These are phyloP conservation scores for Chimonanthus salicifolius DNA, from an alignment of 164 flowering plant species.

Conservation along the genomic window DNA sequence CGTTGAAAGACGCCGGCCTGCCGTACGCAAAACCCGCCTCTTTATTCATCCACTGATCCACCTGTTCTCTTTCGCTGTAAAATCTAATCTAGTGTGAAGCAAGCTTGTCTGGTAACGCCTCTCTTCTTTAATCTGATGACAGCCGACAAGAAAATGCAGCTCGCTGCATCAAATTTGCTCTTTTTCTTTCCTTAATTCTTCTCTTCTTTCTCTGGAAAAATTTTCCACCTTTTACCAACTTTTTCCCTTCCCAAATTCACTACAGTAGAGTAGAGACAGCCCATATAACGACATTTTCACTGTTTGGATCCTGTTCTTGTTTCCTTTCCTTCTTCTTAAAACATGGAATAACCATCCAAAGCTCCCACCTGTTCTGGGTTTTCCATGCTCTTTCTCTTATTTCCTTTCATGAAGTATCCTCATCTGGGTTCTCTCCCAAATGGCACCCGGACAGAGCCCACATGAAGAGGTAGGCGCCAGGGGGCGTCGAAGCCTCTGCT, in stretches of 20 bases:
- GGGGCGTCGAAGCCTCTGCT: constrained; percentile 13
- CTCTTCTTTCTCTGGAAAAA: neutral
- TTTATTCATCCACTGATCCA: too few relatives aligned
- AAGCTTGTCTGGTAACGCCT: neutral
- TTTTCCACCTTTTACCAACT: neutral
- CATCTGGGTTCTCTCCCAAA: constrained; percentile 16
- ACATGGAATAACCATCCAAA: constrained; percentile 3
- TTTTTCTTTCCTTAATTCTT: neutral
- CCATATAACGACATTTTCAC: neutral
- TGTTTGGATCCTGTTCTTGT: neutral
- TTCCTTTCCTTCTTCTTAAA: neutral
- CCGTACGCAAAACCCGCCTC: too few relatives aligned
- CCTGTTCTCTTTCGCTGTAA: too few relatives aligned
- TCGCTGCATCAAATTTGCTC: neutral
- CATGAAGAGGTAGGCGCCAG: constrained; percentile 19
- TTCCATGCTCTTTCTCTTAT: neutral
- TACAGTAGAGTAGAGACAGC: neutral
- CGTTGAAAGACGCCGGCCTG: too few relatives aligned
- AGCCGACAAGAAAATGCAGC: constrained; percentile 5
- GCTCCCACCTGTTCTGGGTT: constrained; percentile 5
- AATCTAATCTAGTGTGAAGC: too few relatives aligned
- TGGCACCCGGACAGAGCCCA: constrained; percentile 30
- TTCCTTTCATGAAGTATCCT: constrained; percentile 7
- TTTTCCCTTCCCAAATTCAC: neutral
- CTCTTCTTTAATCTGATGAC: neutral